phyloP scores from a whole-genome alignment of 2,329 filamentous ascomycete species.

The Mollisiaceae sp. region DNA sequence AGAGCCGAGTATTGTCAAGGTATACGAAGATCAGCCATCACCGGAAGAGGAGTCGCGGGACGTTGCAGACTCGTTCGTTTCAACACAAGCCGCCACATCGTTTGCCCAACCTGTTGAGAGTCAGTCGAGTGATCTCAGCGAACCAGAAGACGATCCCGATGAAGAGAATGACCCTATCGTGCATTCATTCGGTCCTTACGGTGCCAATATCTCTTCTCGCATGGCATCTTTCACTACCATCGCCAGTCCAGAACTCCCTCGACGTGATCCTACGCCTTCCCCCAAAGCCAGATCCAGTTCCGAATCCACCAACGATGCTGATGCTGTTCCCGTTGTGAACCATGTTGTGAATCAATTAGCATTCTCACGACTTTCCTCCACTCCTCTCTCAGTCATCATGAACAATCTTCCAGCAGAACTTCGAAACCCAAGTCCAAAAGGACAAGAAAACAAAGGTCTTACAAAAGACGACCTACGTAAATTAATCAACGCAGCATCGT shows the following conservation, averaged over 20 bases:
- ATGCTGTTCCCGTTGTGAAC: constrained; percentile 64
- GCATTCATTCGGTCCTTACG: constrained; percentile 90
- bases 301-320: constrained; percentile 46
- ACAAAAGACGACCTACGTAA: constrained; percentile 68
- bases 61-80: constrained; percentile 32
- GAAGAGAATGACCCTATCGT: constrained; percentile 95
- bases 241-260: constrained; percentile 61
- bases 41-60: constrained; percentile 42
- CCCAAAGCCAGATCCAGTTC: constrained; percentile 34
- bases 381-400: constrained; percentile 87
- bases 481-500: constrained; percentile 75
- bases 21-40: constrained; percentile 73
- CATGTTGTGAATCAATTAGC: constrained; percentile 95
- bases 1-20: constrained; percentile 59
- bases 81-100: constrained; percentile 38
- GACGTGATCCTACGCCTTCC: constrained; percentile 36
- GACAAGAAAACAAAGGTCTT: constrained; percentile 51
- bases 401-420: constrained; percentile 77
- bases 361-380: constrained; percentile 90
- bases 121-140: constrained; percentile 59
- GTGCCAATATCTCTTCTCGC: constrained; percentile 81
- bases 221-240: constrained; percentile 76
- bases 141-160: constrained; percentile 70
- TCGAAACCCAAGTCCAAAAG: constrained; percentile 46
- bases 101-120: constrained; percentile 32